Conservation (phyloP, 495 filamentous ascomycete genomes). For the Trypethelium eluteriae region DNA sequence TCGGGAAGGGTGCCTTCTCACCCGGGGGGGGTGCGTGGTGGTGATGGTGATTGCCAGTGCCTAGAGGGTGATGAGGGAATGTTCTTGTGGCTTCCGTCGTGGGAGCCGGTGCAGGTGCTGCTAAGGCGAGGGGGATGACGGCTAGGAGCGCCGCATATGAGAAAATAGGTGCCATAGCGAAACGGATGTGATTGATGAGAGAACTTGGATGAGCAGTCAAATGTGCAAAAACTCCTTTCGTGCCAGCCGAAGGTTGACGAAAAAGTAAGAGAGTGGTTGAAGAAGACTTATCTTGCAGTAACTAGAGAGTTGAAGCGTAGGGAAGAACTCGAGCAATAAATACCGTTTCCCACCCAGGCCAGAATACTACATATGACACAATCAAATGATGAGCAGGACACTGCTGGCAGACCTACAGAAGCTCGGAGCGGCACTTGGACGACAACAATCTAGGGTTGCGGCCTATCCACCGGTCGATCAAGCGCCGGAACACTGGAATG, state of each 20-base stretch:
- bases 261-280: neutral
- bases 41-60: constrained; percentile 1
- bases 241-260: neutral
- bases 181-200: neutral
- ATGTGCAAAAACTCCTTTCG: neutral
- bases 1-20: neutral
- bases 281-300: too few relatives aligned
- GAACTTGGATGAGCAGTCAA: neutral
- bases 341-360: neutral
- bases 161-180: neutral
- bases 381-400: neutral
- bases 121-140: neutral
- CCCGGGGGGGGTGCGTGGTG: neutral
- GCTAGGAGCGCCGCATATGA: constrained; percentile 4
- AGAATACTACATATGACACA: neutral
- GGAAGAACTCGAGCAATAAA: neutral
- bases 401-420: neutral
- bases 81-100: neutral
- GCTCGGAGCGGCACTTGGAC: constrained; percentile 1
- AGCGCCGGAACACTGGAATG: constrained; percentile 33
- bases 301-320: too few relatives aligned
- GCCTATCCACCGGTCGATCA: constrained; percentile 28
- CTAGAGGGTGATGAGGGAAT: neutral
- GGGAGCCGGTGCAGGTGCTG: neutral
- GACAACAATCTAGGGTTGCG: neutral